Conservation (phyloP, 2,329 filamentous ascomycete species). For the Gremmenia infestans region DNA sequence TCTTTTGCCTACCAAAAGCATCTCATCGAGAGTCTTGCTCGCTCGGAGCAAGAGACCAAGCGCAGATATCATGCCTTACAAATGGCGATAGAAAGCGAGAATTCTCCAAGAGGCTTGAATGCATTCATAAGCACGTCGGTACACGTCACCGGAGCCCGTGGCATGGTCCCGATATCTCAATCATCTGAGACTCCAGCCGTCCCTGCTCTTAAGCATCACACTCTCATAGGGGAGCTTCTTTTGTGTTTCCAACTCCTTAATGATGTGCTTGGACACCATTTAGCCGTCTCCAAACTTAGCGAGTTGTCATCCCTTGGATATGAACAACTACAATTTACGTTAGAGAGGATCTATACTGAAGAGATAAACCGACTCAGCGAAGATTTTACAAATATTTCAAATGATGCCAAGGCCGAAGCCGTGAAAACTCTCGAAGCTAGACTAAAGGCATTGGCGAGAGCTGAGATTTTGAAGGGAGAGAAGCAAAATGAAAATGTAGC, state of each 20-base stretch:
- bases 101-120: background rate
- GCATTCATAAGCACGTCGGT: background rate
- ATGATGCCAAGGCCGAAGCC: background rate
- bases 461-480: background rate
- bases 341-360: background rate
- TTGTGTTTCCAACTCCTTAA: slow-evolving; percentile 9
- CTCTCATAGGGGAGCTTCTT: slow-evolving; percentile 5
- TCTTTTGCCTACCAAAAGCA: slow-evolving; percentile 11
- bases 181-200: background rate
- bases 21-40: slow-evolving; percentile 10
- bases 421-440: background rate
- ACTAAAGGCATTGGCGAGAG: background rate
- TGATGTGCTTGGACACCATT: slow-evolving; percentile 1
- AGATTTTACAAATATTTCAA: background rate
- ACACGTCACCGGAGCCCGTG: background rate
- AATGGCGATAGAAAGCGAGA: background rate
- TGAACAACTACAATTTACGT: background rate
- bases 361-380: background rate
- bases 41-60: slow-evolving; percentile 8
- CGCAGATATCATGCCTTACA: slow-evolving; percentile 4
- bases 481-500: background rate
- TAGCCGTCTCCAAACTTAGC: background rate
- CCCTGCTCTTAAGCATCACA: background rate
- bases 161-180: background rate
- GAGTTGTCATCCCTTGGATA: background rate